A percentile compares a stretch with the other conserved stretches of the same genome.
Conservation (phyloP, 768 basidiomycete species). For the Russula lepida region DNA sequence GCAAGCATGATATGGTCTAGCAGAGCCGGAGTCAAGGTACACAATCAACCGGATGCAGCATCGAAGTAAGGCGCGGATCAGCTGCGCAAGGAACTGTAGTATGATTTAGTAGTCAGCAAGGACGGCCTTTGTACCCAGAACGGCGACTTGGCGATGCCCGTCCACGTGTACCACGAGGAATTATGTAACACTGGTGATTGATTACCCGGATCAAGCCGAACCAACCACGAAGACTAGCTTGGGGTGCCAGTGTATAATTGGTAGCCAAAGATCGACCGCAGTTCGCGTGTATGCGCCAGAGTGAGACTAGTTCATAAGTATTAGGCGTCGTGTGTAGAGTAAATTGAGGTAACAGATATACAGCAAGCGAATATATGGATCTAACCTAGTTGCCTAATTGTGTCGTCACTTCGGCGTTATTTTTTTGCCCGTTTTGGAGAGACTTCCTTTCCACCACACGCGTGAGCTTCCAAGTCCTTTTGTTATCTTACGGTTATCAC, state of each 20-base stretch:
- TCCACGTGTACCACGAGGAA: neutral
- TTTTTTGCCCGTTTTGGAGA: neutral
- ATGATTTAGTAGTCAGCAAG: too few relatives aligned
- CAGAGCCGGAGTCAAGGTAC: neutral
- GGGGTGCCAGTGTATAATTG: too few relatives aligned
- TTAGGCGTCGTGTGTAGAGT: too few relatives aligned
- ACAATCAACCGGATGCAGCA: neutral
- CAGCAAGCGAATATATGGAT: neutral
- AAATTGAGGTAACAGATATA: too few relatives aligned
- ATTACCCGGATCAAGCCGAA: too few relatives aligned
- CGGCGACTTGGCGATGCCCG: neutral
- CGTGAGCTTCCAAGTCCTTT: neutral
- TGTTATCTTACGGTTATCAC: neutral
- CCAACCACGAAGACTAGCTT: too few relatives aligned
- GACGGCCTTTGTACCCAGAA: neutral
- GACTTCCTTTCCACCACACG: neutral
- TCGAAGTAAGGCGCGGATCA: neutral
- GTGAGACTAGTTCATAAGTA: too few relatives aligned
- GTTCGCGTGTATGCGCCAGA: too few relatives aligned
- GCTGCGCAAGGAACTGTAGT: neutral
- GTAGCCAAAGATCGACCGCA: too few relatives aligned
- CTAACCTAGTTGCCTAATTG: neutral
- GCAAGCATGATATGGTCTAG: neutral
- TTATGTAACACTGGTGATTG: too few relatives aligned
- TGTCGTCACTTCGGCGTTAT: neutral